A percentile compares a stretch with the other conserved stretches of the same genome.
phyloP scores from a whole-genome alignment of 495 filamentous ascomycete genomes.

The Penicillium pulvis region DNA sequence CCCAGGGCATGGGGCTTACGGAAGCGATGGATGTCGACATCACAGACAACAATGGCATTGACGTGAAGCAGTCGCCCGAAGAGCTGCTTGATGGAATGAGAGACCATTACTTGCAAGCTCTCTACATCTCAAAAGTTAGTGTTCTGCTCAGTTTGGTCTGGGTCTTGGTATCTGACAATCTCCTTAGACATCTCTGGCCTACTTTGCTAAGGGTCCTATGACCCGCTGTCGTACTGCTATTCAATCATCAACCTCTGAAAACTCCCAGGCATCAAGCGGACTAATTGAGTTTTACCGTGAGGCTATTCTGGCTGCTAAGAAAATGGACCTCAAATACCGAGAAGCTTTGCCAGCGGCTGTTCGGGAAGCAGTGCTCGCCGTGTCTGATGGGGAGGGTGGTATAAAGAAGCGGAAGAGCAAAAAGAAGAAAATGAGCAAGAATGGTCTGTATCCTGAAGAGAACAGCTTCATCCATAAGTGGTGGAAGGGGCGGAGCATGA shows the following conservation, averaged over 20 bases:
- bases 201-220: conserved; percentile 94
- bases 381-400: conserved; percentile 60
- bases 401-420: conserved; percentile 63
- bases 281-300: conserved; percentile 69
- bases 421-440: conserved; percentile 73
- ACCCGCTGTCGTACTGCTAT: conserved; percentile 83
- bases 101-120: conserved; percentile 78
- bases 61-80: conserved; percentile 54
- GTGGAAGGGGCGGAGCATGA: conserved; percentile 63
- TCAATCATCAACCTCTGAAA: conserved; percentile 54
- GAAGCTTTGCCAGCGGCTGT: conserved; percentile 71
- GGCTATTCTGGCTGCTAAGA: conserved; percentile 67
- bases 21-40: conserved; percentile 22
- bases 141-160: background rate
- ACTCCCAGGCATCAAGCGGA: conserved; percentile 36
- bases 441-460: conserved; percentile 77
- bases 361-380: conserved; percentile 59
- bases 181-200: conserved; percentile 79
- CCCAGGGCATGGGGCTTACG: conserved; percentile 14
- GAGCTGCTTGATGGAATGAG: conserved; percentile 69
- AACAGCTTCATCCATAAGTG: conserved; percentile 73
- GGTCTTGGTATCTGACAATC: conserved; percentile 12
- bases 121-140: conserved; percentile 85
- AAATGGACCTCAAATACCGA: conserved; percentile 87
- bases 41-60: conserved; percentile 13